phyloP scores from a whole-genome alignment of 345 rosid genomes.

The Rhizophora apiculata region DNA sequence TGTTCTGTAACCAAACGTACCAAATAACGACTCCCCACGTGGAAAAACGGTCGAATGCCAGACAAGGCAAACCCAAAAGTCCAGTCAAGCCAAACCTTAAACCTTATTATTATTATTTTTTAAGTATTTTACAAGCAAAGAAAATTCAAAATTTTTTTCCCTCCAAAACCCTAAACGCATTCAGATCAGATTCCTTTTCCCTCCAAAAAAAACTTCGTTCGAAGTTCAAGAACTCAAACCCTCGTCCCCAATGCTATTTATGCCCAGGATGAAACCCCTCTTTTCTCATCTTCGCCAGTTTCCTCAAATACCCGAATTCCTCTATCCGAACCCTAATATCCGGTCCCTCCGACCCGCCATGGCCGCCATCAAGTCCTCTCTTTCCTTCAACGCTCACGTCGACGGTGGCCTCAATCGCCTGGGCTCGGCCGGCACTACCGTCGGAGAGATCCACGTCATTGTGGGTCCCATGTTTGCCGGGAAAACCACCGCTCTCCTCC shows the following conservation, averaged over 20 bases:
- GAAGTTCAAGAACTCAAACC: not conserved
- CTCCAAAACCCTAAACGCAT: not conserved
- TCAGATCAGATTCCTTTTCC: not conserved
- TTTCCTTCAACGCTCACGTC: constrained; percentile 12
- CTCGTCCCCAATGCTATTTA: not conserved
- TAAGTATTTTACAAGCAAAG: no score
- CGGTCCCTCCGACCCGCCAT: constrained; percentile 18
- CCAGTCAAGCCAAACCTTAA: no score
- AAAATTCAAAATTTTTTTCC: not conserved
- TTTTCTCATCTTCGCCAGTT: not conserved
- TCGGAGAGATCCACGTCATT: constrained; percentile 82
- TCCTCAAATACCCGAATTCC: not conserved
- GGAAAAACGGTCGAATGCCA: not conserved
- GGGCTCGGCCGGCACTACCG: constrained; percentile 11
- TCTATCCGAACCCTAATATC: not conserved
- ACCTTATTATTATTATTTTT: no score
- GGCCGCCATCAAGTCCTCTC: constrained; percentile 41
- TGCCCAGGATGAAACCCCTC: not conserved
- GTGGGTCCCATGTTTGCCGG: constrained; percentile 94
- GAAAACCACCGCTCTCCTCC: constrained; percentile 89
- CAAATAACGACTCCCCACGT: not conserved
- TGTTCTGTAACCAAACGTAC: not conserved
- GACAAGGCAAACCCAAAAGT: not conserved
- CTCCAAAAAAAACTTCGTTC: not conserved
- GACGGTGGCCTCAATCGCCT: not conserved